Evolutionary conservation across 2,329 filamentous ascomycete genomes (phyloP).

Genomic region (Pseudomassariella vexata): DNA sequence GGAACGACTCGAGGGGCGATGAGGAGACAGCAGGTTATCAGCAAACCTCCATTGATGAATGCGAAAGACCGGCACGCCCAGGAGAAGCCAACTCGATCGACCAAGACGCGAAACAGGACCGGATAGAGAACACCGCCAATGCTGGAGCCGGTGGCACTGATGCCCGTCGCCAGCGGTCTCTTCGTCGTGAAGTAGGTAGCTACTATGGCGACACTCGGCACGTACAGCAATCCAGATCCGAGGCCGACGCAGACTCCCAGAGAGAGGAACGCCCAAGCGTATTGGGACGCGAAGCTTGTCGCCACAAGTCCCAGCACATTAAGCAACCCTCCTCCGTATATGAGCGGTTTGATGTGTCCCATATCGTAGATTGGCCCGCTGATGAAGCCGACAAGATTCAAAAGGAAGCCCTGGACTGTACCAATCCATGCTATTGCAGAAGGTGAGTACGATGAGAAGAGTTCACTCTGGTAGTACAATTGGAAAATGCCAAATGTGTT

Average conservation of each 20-base stretch:
- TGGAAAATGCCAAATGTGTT: too few relatives aligned
- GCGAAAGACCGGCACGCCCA: conserved; percentile 39
- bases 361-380: conserved; percentile 25
- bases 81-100: conserved; percentile 37
- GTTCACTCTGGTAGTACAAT: too few relatives aligned
- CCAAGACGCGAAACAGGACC: conserved; percentile 32
- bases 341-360: conserved; percentile 19
- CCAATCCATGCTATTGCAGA: too few relatives aligned
- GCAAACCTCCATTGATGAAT: conserved; percentile 24
- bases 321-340: conserved; percentile 14
- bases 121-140: conserved; percentile 46
- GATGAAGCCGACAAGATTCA: conserved; percentile 20
- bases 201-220: conserved; percentile 47
- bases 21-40: conserved; percentile 13
- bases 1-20: conserved; percentile 9
- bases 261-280: conserved; percentile 30
- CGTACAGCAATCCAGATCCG: conserved; percentile 56
- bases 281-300: conserved; percentile 26
- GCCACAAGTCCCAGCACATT: conserved; percentile 26
- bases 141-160: conserved; percentile 52
- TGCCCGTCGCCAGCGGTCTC: conserved; percentile 55
- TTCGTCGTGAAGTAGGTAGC: conserved; percentile 58
- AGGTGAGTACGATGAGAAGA: too few relatives aligned
- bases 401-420: conserved; percentile 22
- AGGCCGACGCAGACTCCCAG: conserved; percentile 56